Base-by-base conservation (phyloP, 352 stramenopile species). In the Globisporangium emineosum region DNA sequence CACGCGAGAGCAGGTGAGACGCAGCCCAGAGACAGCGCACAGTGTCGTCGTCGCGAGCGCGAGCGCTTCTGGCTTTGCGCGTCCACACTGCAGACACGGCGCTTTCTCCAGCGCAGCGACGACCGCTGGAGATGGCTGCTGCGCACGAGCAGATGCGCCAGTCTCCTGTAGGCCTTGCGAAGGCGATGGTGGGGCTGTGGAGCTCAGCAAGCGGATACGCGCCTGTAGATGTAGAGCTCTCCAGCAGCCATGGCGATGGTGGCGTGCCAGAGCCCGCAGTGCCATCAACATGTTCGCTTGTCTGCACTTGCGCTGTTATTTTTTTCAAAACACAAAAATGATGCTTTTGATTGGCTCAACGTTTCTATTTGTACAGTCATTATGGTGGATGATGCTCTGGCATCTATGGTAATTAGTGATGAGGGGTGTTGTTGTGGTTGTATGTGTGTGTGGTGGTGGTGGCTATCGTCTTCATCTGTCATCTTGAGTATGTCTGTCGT, bases 51-150 rank as follows among this genome's bases (percentile, higher is more conserved):
- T 47, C 40, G 40, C 19, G 33, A 40, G 15, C 15, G 15, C 21
- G n/a, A 19, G 12, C 17, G 21, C 15, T n/a, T 45, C 35, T 33
- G 62, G 4, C 55, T 68, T 68, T 15, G 45, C 25, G 25, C 32
- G 23, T 23, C 70, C 76, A 51, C 81, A 89, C 29, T 82, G 62
- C 17, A 90, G 68, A 61, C 81, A 90, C 8, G 81, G 79, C 3
- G 76, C 69, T 6, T 65, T 66, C 17, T 77, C 73, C 37, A 89
- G 58, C 23, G 66, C 37, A 12, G 66, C 62, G 25, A 88, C 47
- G 29, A 27, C 40, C 7, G 57, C 19, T 17, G 27, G 33, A 12
- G 27, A 7, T 35, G 42, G 10, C 9, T 10, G 29, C n/a, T 10
- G 10, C 25, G 50, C 40, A 68, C 63, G 51, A 9, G 29, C 29